Base-by-base conservation (phyloP, 148 eudicot species). In the Hydrangea macrophylla region DNA sequence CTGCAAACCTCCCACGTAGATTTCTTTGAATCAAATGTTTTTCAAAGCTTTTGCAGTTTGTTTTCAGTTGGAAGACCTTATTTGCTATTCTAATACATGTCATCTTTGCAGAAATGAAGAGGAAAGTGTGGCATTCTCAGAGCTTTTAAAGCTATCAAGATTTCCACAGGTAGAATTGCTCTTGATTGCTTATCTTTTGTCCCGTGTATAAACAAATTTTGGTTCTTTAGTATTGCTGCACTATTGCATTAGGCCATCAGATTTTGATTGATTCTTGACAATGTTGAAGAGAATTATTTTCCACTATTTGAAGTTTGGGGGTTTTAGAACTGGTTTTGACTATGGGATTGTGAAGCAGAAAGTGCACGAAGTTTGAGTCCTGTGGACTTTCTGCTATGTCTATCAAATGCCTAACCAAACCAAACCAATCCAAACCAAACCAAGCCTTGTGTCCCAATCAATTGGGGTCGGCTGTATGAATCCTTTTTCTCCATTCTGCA, bases 1-100 rank as follows among this genome's bases (percentile, higher is more conserved):
- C 81, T 92, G 98, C 78, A 86, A 87, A 53, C 90, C 91, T 33
- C 96, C 96, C 62, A 64, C 13, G 98, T 86, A 84, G 78, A 58
- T 55, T 62, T 59, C 70, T 32, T 22, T 22, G 70, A 30, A 18
- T 32, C 50, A 3, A 55, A 22, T 25, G 27, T 48, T 45, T 13
- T 44, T 30, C 33, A 30, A 68, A 63, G 33, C 55, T 61, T 65
- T 55, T 17, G n/a, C 18, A 55, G 18, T 70, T 26, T 40, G 22
- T 30, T 20, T 71, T 23, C 53, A 33, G 13, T 48, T 72, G 60
- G 55, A 22, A 9, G 27, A 53, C 25, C 39, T 59, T 37, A 15
- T 44, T 74, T 11, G 53, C 40, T 67, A 35, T 64, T 61, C 60
- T 48, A n/a, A 39, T 59, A 27, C 65, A 3, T 57, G 24, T n/a